Conservation (phyloP, 2,329 filamentous ascomycete species). For the Alternaria gaisen region DNA sequence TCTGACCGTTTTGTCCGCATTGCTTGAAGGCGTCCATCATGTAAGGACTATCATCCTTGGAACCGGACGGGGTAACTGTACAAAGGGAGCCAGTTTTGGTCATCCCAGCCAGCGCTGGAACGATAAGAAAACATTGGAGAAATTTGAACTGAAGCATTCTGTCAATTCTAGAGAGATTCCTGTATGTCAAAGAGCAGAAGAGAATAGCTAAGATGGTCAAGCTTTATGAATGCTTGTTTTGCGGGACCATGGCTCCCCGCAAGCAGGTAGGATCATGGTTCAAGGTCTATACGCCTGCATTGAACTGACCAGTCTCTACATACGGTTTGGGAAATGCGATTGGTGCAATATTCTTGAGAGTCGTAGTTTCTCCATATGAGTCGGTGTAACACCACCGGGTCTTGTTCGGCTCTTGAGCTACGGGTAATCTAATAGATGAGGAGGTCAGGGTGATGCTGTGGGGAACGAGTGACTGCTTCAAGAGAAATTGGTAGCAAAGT, state of each 20-base stretch:
- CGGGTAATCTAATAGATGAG: constrained; percentile 11
- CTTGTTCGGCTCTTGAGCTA: constrained; percentile 10
- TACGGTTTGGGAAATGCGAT: background rate
- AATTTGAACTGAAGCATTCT: constrained; percentile 21
- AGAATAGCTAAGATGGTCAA: constrained; percentile 10
- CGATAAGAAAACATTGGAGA: constrained; percentile 16
- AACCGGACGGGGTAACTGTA: constrained; percentile 33
- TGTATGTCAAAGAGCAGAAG: background rate
- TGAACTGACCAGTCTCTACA: background rate
- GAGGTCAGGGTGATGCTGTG: background rate
- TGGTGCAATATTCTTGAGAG: constrained; percentile 5
- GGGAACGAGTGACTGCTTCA: background rate
- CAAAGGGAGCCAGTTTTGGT: constrained; percentile 34
- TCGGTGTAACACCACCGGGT: constrained; percentile 1
- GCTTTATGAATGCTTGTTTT: constrained; percentile 24
- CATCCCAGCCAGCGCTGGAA: constrained; percentile 29
- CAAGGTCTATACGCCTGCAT: background rate
- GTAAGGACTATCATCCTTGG: constrained; percentile 32
- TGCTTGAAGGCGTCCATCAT: constrained; percentile 43
- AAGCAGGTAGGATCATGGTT: background rate
- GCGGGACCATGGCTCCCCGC: constrained; percentile 14
- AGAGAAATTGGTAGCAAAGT: background rate
- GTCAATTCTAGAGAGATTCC: background rate
- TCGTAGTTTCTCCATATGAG: background rate
- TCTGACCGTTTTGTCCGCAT: constrained; percentile 38